Evolutionary conservation across 2,329 filamentous ascomycete species (phyloP), one percentile per base, ranked within the genome.

Genomic region (Neocatenulostroma microsporum): DNA sequence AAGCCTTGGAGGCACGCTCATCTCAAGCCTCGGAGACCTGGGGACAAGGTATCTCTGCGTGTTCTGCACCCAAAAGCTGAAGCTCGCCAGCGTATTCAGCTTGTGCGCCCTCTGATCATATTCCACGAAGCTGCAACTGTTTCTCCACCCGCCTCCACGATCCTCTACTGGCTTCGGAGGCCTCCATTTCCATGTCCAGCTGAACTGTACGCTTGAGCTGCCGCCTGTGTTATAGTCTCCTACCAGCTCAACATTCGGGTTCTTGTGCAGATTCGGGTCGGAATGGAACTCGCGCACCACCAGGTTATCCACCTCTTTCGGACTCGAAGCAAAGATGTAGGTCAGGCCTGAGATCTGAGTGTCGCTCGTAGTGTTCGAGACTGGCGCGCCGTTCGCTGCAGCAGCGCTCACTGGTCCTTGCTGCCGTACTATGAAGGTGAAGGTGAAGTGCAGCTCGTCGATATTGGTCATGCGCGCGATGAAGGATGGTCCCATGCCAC

Each of bases 141-240:
- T 96, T 56, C 86, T 84, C 89, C 91, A 98, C 29, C 91, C 91
- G 39, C 87, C 86, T 20, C 84, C 84, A 53, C 77, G 78, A 57
- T 95, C 88, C 56, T 95, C 88, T 12, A 68, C 65, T 11, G 67
- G 55, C 68, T 86, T 94, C 24, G 91, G 91, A 7, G 91, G 85
- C 57, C 83, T 86, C 87, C 89, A 98, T 68, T 82, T 91, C 91
- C 91, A 98, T 6, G 82, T 80, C 87, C 89, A 98, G 47, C 89
- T 82, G 57, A 95, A 95, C 21, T 86, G 80, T 20, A 94, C 81
- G 2, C 85, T 89, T 5, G 82, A 69, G 53, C 71, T 84, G n/a
- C 89, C 88, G 21, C 74, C 78, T 0, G 91, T 98, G 3, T 76
- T 74, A 57, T 83, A 95, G 59, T 94, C 87, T 3, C 91, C 91